Base-by-base conservation (phyloP, 1,284 basidiomycete genomes). In the Entoloma clypeatum region DNA sequence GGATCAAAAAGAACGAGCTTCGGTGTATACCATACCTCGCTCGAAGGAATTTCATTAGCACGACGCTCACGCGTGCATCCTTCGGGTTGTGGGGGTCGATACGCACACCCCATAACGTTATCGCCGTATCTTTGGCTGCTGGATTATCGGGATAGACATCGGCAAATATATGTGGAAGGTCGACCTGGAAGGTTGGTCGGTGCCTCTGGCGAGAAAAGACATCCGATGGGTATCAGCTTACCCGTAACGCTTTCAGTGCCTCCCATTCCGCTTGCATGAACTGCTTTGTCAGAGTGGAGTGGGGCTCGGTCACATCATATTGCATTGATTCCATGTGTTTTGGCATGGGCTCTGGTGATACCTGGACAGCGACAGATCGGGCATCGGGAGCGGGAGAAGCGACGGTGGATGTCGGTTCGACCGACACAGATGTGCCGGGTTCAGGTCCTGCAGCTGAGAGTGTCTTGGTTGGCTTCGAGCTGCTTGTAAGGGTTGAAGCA, bases 31-130 rank as follows among this genome's bases (percentile, higher is more conserved):
- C 65, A n/a, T 48, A 79, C 84, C 83, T 76, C 7, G 86, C 86
- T 44, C 83, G 71, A 24, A 87, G 64, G 65, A 88, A 89, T 58
- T 89, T 89, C 74, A 85, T 76, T 30, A 89, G 67, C 5, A 88
- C 55, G 14, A 88, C 83, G 51, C 81, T 86, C 32, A 76, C 74
- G 7, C 74, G 72, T 1, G 84, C 77, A 58, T 84, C 71, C 27
- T 59, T 62, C 27, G 74, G 68, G 39, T 67, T 67, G 5, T 50
- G 51, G 5, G 78, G 81, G 59, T 83, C 72, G 30, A 90, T 73
- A 0, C 57, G 59, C 22, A 89, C 74, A 17, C 83, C 81, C 86
- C 86, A 90, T 41, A 89, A 60, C 3, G 60, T 72, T 48, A 83
- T 69, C 7, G 78, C 63, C 3, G 65, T 68, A 1, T 67, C 64